A percentile compares a stretch with the other conserved stretches of the same genome.
phyloP scores from a whole-genome alignment of 495 filamentous ascomycete species.

The Penicillium dipodomyicola region DNA sequence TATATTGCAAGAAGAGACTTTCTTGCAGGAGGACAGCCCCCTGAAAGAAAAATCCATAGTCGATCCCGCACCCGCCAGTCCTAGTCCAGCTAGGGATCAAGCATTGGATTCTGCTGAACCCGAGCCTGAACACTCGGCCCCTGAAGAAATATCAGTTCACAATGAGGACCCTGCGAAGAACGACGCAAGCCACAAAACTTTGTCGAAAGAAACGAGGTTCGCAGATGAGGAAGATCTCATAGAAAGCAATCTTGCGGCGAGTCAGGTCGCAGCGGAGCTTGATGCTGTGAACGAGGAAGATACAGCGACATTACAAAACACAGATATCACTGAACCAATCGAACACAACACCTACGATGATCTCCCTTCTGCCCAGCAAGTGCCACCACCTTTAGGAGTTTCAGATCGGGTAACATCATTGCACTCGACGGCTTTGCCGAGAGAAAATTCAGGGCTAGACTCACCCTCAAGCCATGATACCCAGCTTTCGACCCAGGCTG shows the following conservation, averaged over 20 bases:
- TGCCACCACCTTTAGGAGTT: slow-evolving; percentile 25
- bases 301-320: background rate
- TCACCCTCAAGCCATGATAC: slow-evolving; percentile 30
- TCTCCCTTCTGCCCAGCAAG: slow-evolving; percentile 42
- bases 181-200: background rate
- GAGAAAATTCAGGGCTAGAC: slow-evolving; percentile 19
- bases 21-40: slow-evolving; percentile 2
- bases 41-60: background rate
- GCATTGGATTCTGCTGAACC: background rate
- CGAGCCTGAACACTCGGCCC: background rate
- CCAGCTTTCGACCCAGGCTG: slow-evolving; percentile 50
- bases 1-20: slow-evolving; percentile 8
- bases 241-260: background rate
- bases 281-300: background rate
- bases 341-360: slow-evolving; percentile 33
- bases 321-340: background rate
- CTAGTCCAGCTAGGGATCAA: background rate
- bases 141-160: background rate
- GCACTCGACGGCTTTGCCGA: slow-evolving; percentile 37
- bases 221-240: slow-evolving; percentile 12
- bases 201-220: slow-evolving; percentile 23
- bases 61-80: background rate
- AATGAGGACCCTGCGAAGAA: background rate
- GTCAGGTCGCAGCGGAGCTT: background rate
- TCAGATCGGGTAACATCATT: slow-evolving; percentile 40